These are phyloP conservation scores for Rhododendron simsii DNA, from an alignment of 148 eudicot genomes.

Conservation along the genomic window DNA sequence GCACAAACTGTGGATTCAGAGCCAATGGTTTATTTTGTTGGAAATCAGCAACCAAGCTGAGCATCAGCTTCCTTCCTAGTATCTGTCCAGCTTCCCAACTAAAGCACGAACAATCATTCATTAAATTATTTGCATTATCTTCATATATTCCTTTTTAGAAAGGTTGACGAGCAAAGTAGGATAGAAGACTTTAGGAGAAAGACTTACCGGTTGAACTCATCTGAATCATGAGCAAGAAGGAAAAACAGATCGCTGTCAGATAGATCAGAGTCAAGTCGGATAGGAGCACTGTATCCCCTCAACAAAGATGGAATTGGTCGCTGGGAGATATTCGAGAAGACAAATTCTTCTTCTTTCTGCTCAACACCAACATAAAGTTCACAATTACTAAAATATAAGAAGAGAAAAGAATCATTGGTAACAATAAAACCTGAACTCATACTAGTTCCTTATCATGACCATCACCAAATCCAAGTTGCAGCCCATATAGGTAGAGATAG, in stretches of 20 bases:
- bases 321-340: constrained; percentile 67
- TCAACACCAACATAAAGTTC: constrained; percentile 12
- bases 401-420: neutral
- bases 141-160: neutral
- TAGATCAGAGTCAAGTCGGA: constrained; percentile 83
- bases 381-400: neutral
- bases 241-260: constrained; percentile 74
- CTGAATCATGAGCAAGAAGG: constrained; percentile 97
- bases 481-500: neutral
- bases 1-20: constrained; percentile 65
- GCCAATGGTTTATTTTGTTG: constrained; percentile 73
- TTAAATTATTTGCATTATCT: neutral
- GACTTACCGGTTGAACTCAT: constrained; percentile 89
- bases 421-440: neutral
- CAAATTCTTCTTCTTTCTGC: constrained; percentile 94
- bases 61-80: constrained; percentile 87
- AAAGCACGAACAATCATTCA: constrained; percentile 6
- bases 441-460: neutral
- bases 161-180: neutral
- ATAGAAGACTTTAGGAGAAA: neutral
- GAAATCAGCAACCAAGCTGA: constrained; percentile 71
- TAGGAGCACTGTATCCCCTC: constrained; percentile 91
- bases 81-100: constrained; percentile 99
- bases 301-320: constrained; percentile 80
- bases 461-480: neutral